Evolutionary conservation across 192 early-diverging fungal genomes (phyloP).

Genomic region (Piromyces sp.): DNA sequence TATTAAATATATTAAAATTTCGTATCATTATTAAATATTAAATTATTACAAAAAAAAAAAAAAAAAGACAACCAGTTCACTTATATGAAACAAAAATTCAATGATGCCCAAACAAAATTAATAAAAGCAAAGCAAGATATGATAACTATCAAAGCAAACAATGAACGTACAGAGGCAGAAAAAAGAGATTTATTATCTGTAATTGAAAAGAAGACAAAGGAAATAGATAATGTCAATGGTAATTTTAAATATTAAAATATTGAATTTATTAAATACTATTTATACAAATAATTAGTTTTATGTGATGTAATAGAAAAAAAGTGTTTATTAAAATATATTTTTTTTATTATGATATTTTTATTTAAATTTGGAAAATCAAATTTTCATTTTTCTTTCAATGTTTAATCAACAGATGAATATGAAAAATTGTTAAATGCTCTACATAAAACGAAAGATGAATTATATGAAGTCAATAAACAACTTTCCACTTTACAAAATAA

Average conservation of each 20-base stretch:
- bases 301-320: no score
- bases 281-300: no score
- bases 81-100: not conserved
- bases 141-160: not conserved
- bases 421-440: not conserved
- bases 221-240: not conserved
- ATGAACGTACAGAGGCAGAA: not conserved
- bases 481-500: not conserved
- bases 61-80: not conserved
- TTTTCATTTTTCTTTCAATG: no score
- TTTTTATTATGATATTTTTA: no score
- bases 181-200: not conserved
- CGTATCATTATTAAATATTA: no score
- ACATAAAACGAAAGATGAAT: not conserved
- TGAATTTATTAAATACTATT: no score
- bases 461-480: not conserved
- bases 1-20: no score
- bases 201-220: not conserved
- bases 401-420: not conserved
- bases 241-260: no score
- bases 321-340: no score
- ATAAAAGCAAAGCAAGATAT: not conserved
- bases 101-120: not conserved
- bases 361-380: not conserved
- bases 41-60: no score